phyloP scores from a whole-genome alignment of 371 early-diverging fungal species.

The Mortierella sp. region DNA sequence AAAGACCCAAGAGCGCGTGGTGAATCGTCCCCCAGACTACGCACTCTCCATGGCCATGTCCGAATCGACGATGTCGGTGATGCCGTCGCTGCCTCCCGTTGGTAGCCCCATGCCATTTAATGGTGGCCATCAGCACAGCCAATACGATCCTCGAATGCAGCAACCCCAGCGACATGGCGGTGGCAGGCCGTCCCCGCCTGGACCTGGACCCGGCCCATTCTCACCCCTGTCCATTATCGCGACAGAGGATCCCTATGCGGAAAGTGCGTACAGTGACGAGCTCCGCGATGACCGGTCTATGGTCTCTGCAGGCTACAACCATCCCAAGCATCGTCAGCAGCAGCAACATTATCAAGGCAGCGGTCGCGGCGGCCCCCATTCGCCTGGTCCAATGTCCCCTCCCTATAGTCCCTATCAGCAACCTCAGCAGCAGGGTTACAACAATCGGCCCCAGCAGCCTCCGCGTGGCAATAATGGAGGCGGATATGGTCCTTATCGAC shows the following conservation, averaged over 20 bases:
- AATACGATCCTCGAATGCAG: slow-evolving; percentile 2
- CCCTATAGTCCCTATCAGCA: slow-evolving; percentile 4
- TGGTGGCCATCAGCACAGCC: slow-evolving; percentile 4
- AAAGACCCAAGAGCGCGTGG: not conserved
- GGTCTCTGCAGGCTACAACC: slow-evolving; percentile 19
- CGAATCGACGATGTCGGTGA: slow-evolving; percentile 42
- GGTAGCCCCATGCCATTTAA: slow-evolving; percentile 16
- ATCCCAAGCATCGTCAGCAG: slow-evolving; percentile 10
- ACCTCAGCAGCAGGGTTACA: slow-evolving; percentile 12
- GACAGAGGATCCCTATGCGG: slow-evolving; percentile 37
- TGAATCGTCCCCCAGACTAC: slow-evolving; percentile 4
- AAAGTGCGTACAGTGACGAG: slow-evolving; percentile 36
- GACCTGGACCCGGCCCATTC: slow-evolving; percentile 2
- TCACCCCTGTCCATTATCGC: slow-evolving; percentile 9
- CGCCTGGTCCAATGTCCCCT: slow-evolving; percentile 21
- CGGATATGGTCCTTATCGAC: slow-evolving; percentile 1
- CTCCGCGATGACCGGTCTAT: slow-evolving; percentile 30
- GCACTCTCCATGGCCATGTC: slow-evolving; percentile 22
- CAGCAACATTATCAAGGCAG: slow-evolving; percentile 4
- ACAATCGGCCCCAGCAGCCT: slow-evolving; percentile 19
- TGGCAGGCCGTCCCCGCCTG: not conserved
- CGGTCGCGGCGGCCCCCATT: slow-evolving; percentile 19
- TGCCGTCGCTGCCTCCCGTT: slow-evolving; percentile 25
- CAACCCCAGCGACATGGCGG: not conserved
- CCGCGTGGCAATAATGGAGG: not conserved